Conservation (phyloP, 768 basidiomycete species). For the Serendipita vermifera region DNA sequence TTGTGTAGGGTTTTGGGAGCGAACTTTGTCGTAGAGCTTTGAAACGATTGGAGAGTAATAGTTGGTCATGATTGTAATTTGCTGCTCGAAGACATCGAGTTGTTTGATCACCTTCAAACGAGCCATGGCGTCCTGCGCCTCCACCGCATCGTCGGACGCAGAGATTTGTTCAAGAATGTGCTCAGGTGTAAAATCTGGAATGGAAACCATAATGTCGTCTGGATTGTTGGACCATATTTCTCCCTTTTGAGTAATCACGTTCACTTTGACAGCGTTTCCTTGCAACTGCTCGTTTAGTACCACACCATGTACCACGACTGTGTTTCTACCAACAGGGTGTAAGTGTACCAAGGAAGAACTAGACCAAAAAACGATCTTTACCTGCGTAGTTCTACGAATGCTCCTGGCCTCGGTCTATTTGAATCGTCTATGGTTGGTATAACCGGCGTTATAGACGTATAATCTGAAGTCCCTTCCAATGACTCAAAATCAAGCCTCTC, state of each 20-base stretch:
- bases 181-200: conserved; percentile 42
- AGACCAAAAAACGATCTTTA: not conserved
- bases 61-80: conserved; percentile 31
- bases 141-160: conserved; percentile 19
- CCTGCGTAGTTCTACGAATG: conserved; percentile 16
- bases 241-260: conserved; percentile 30
- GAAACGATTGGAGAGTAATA: conserved; percentile 24
- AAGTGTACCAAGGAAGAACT: not conserved
- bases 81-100: conserved; percentile 41
- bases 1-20: conserved; percentile 31
- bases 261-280: conserved; percentile 1
- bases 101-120: conserved; percentile 50
- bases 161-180: conserved; percentile 42
- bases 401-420: conserved; percentile 10
- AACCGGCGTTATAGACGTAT: not conserved
- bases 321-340: conserved; percentile 12
- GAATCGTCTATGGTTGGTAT: not conserved
- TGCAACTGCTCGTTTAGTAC: conserved; percentile 6
- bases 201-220: conserved; percentile 44
- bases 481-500: conserved; percentile 5
- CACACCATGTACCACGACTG: conserved; percentile 12
- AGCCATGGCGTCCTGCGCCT: conserved; percentile 35
- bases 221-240: conserved; percentile 38
- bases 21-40: conserved; percentile 33
- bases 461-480: not conserved